phyloP scores from a whole-genome alignment of 2,329 filamentous ascomycete species.

The Didymella sp. region DNA sequence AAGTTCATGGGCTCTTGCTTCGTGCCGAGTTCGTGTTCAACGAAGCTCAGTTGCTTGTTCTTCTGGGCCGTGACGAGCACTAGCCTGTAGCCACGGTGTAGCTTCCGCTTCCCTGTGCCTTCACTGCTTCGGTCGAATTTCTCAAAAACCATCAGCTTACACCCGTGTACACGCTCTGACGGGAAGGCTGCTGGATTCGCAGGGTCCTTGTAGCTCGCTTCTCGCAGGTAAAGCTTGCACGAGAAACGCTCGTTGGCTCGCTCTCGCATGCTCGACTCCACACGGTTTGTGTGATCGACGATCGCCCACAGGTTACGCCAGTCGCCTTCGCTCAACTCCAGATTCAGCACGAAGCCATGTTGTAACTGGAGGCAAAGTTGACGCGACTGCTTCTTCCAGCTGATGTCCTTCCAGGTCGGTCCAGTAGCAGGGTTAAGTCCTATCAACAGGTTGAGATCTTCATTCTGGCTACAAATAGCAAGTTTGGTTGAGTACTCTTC shows the following conservation, averaged over 20 bases:
- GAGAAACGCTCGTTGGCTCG: conserved; percentile 72
- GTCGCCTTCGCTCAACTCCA: conserved; percentile 77
- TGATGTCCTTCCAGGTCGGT: conserved; percentile 80
- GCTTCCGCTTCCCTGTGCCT: conserved; percentile 72
- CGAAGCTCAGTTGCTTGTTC: conserved; percentile 77
- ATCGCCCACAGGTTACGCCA: conserved; percentile 82
- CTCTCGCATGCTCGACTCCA: conserved; percentile 73
- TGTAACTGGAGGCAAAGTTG: conserved; percentile 74
- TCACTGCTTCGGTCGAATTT: conserved; percentile 71
- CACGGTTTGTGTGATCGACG: conserved; percentile 81
- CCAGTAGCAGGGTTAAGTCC: conserved; percentile 71
- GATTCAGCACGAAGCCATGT: conserved; percentile 74
- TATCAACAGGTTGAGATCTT: conserved; percentile 76
- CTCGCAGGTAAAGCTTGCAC: conserved; percentile 72
- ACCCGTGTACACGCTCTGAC: conserved; percentile 73
- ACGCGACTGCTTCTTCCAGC: conserved; percentile 74
- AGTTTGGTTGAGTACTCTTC: conserved; percentile 74
- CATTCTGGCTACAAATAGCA: conserved; percentile 79
- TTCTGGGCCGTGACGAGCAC: conserved; percentile 78
- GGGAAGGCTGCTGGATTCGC: conserved; percentile 76
- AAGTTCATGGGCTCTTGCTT: conserved; percentile 75
- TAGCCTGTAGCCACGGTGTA: conserved; percentile 81
- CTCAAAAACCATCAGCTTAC: conserved; percentile 79
- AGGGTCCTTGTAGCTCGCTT: conserved; percentile 82
- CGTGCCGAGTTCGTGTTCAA: conserved; percentile 70